Evolutionary conservation across 208 protist species (phyloP).

Genomic region (Willaertia magna): DNA sequence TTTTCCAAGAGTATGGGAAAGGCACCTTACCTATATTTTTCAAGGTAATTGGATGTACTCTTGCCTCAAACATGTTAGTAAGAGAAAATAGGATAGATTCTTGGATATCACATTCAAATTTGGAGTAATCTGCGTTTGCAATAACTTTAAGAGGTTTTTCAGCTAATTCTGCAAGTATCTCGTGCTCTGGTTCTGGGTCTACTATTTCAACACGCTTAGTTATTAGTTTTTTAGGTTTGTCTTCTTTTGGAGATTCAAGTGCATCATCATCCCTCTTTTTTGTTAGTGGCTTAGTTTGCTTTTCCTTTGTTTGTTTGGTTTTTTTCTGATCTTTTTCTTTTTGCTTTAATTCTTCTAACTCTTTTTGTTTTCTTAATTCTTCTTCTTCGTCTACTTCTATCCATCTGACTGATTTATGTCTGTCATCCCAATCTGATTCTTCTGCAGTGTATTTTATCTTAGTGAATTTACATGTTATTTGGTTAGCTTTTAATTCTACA

Average conservation of each 20-base stretch:
- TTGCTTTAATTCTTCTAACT: neutral
- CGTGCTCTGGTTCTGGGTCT: conserved; percentile 25
- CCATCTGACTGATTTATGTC: conserved; percentile 28
- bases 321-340: neutral
- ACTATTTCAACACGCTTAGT: conserved; percentile 6
- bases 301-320: neutral
- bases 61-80: conserved; percentile 83
- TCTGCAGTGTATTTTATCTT: neutral
- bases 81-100: conserved; percentile 52
- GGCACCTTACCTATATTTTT: conserved; percentile 61
- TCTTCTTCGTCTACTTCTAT: conserved; percentile 7
- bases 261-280: neutral
- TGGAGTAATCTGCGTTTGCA: conserved; percentile 19
- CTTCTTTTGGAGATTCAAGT: neutral
- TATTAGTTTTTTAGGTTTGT: neutral
- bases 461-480: neutral
- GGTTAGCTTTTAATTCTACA: neutral
- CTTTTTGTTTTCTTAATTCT: neutral
- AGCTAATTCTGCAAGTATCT: conserved; percentile 7
- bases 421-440: conserved; percentile 29
- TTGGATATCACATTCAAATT: conserved; percentile 22
- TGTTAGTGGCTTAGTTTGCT: neutral
- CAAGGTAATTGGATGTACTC: conserved; percentile 53
- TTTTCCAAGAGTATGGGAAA: conserved; percentile 53
- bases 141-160: conserved; percentile 9